Percentiles rank a stretch among this genome's conserved stretches.
These are phyloP conservation scores for Cardamine occulta DNA, from an alignment of 345 rosid species.

Conservation along the genomic window DNA sequence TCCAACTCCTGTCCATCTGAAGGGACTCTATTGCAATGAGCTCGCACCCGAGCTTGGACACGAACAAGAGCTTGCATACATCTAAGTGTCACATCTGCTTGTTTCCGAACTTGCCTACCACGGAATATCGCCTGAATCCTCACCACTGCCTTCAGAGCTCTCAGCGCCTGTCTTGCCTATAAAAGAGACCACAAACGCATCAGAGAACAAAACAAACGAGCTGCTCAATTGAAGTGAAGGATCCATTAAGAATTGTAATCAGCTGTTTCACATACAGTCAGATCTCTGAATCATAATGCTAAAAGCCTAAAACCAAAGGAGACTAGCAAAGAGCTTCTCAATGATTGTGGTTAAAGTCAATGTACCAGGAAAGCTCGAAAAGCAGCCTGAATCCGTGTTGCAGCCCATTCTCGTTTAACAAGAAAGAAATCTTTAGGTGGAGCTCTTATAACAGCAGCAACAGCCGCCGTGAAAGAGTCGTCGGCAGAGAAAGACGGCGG, in stretches of 20 bases:
- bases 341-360: neutral
- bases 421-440: constrained; percentile 71
- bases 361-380: constrained; percentile 80
- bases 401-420: constrained; percentile 85
- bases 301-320: neutral
- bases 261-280: no score
- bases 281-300: no score
- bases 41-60: constrained; percentile 82
- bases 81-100: constrained; percentile 86
- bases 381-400: constrained; percentile 85
- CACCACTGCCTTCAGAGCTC: constrained; percentile 88
- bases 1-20: constrained; percentile 48
- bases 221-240: neutral
- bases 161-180: constrained; percentile 80
- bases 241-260: neutral
- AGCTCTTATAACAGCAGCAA: constrained; percentile 80
- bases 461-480: constrained; percentile 62
- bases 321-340: neutral
- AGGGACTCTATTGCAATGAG: constrained; percentile 49
- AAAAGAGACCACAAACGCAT: constrained; percentile 25
- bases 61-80: constrained; percentile 98
- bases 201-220: neutral
- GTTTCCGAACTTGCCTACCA: constrained; percentile 81
- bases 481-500: constrained; percentile 51
- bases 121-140: constrained; percentile 92